Evolutionary conservation across 1,284 basidiomycete species (phyloP), one percentile per base, ranked within the genome.

Genomic region (Sanghuangporus baumii): DNA sequence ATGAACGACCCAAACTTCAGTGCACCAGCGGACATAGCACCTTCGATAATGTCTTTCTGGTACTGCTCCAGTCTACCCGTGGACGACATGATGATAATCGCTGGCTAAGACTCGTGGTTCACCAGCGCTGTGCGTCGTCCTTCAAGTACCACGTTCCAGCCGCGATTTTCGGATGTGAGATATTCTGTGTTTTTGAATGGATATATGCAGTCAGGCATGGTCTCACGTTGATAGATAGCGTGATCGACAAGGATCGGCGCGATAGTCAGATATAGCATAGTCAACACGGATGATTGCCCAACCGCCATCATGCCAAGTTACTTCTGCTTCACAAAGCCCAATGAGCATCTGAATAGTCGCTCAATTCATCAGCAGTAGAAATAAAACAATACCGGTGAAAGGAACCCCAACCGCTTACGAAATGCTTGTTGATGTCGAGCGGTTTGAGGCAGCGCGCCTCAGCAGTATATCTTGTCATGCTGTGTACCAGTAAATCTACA

Each of bases 1-100:
- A 88, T 91, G 75, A 97, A 97, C 8, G 87, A 79, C 62, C 96
- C 93, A 73, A 98, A 96, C 72, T 93, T 89, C 69, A 98, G 85
- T 0, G 89, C 89, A 36, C 85, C 86, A 16, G 83, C 82, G 23
- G 74, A 63, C 70, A 82, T 75, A 7, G 78, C 73, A 65, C 77
- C 75, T 59, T 78, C 71, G 65, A 84, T 82, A 58, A 84, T 76
- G 57, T 81, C 74, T 0, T 69, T 72, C 65, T 83, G 79, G 65
- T 80, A 47, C 46, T 59, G 55, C 46, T 60, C 60, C 9, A 65
- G 60, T 43, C 58, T 48, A 20, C 38, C n/a, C 11, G 62, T 16
- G 38, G 36, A 56, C 18, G 37, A 20, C 20, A 16, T 47, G 16
- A 23, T 31, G 18, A 23, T 47, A 20, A 16, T 55, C 6, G 38